Base-by-base conservation (phyloP, 768 basidiomycete species). In the Lactarius evosmus region DNA sequence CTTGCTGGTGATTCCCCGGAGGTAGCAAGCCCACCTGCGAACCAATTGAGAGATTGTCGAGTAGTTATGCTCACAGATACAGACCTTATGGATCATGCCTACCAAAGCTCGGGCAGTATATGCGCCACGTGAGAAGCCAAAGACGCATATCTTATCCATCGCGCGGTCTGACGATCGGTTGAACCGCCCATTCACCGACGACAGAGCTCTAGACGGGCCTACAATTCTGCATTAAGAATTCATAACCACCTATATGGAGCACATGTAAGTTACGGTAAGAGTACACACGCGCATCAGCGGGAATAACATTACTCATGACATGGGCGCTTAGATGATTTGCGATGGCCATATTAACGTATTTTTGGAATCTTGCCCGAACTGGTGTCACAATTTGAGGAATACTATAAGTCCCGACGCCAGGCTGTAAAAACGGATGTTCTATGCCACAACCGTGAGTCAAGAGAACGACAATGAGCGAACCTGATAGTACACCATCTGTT, bases 41-140 rank as follows among this genome's bases (percentile, higher is more conserved):
- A 30, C n/a, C 40, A 56, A 7, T 46, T 22, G 33, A 36, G 29
- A 59, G 32, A 50, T 4, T 19, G 16, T 25, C 14, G n/a, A 17
- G 34, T 12, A 16, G 12, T 16, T 14, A 34, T 36, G 33, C 22
- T 17, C 3, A 30, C 1, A 27, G 32, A 17, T 8, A 29, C 51
- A 34, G 40, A 85, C 84, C 73, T 87, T 87, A 70, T 88, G 83
- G 16, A 90, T 72, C 88, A 91, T 90, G 58, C 89, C 89, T 14
- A 85, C 88, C 17, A 89, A 76, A 1, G 87, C 87, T 56, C 89
- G 82, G 63, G 82, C 78, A 27, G 87, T 86, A 66, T 83, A 91
- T 46, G 88, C 88, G n/a, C 89, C 89, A 61, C 91, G 78, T 3
- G 89, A 91, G 72, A 91, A 91, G 1, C 89, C 91, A 69, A 93